A percentile compares a stretch with the other conserved stretches of the same genome.
These are phyloP conservation scores for Clitopilus hobsonii DNA, from an alignment of 768 basidiomycete species.

Conservation along the genomic window DNA sequence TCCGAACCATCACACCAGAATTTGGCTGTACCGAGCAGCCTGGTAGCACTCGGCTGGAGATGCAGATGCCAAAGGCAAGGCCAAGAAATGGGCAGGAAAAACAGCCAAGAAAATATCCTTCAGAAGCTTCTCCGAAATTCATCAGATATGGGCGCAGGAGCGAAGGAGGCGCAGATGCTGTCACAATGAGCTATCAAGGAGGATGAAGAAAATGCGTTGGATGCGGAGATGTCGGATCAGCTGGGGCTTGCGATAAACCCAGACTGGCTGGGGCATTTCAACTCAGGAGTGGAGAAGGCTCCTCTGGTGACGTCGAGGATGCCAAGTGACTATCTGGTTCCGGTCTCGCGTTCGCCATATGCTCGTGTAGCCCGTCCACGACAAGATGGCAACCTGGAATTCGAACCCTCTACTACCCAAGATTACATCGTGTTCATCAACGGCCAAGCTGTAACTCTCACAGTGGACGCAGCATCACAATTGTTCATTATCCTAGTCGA, in stretches of 20 bases:
- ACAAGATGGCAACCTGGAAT: slow-evolving; percentile 52
- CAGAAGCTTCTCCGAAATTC: slow-evolving; percentile 61
- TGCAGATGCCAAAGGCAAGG: slow-evolving; percentile 5
- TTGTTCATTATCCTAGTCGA: slow-evolving; percentile 62
- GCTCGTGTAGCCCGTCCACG: slow-evolving; percentile 36
- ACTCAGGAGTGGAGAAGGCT: slow-evolving; percentile 48
- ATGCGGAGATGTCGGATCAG: slow-evolving; percentile 64
- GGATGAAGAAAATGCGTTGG: slow-evolving; percentile 25
- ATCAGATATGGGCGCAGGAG: slow-evolving; percentile 73
- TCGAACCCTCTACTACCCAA: slow-evolving; percentile 34
- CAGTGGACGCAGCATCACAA: slow-evolving; percentile 71
- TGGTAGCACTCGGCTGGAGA: slow-evolving; percentile 34
- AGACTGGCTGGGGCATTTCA: slow-evolving; percentile 77
- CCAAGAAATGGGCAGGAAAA: background rate
- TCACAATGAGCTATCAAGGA: slow-evolving; percentile 43
- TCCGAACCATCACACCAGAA: slow-evolving; percentile 62
- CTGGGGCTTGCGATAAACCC: slow-evolving; percentile 68
- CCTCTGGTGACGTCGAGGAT: slow-evolving; percentile 39
- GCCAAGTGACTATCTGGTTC: slow-evolving; percentile 47
- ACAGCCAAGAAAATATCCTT: slow-evolving; percentile 34
- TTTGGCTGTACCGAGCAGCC: slow-evolving; percentile 57
- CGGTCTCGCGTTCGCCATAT: slow-evolving; percentile 76
- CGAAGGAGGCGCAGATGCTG: slow-evolving; percentile 56
- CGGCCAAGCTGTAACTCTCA: slow-evolving; percentile 40
- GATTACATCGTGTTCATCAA: slow-evolving; percentile 39